Evolutionary conservation across 2,329 filamentous ascomycete species (phyloP).

Genomic region (Colletotrichum lindemuthianum): DNA sequence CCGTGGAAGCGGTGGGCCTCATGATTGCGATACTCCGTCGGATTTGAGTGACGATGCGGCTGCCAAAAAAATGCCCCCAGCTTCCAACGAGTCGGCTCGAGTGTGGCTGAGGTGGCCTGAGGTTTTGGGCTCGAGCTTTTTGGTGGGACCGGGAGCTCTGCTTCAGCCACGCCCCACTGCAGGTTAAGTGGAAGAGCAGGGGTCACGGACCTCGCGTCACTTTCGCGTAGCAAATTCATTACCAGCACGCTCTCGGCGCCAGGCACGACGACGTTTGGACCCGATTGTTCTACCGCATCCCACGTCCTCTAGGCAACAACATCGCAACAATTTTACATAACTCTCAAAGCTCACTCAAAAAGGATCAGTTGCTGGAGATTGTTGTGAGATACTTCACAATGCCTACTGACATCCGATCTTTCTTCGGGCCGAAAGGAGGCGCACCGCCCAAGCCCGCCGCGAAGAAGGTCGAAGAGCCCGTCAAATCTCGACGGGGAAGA

Average conservation of each 20-base stretch:
- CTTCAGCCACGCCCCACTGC: constrained; percentile 37
- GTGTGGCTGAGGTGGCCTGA: constrained; percentile 40
- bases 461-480: constrained; percentile 57
- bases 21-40: constrained; percentile 50
- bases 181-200: constrained; percentile 18
- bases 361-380: background rate
- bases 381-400: constrained; percentile 55
- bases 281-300: constrained; percentile 3
- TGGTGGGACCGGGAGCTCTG: constrained; percentile 24
- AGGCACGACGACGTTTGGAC: constrained; percentile 21
- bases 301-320: constrained; percentile 20
- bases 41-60: constrained; percentile 39
- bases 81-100: constrained; percentile 4
- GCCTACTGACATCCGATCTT: constrained; percentile 86
- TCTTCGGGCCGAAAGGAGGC: constrained; percentile 83
- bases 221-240: constrained; percentile 48
- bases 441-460: constrained; percentile 60
- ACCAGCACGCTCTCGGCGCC: constrained; percentile 23
- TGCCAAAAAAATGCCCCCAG: constrained; percentile 46
- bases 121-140: constrained; percentile 26
- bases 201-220: constrained; percentile 57
- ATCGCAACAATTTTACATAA: constrained; percentile 1
- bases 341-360: background rate
- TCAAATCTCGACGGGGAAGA: constrained; percentile 60
- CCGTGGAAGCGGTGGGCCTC: constrained; percentile 55